Conservation (phyloP, 1,139 yeast species). For the Protomyces lactucae-debilis region DNA sequence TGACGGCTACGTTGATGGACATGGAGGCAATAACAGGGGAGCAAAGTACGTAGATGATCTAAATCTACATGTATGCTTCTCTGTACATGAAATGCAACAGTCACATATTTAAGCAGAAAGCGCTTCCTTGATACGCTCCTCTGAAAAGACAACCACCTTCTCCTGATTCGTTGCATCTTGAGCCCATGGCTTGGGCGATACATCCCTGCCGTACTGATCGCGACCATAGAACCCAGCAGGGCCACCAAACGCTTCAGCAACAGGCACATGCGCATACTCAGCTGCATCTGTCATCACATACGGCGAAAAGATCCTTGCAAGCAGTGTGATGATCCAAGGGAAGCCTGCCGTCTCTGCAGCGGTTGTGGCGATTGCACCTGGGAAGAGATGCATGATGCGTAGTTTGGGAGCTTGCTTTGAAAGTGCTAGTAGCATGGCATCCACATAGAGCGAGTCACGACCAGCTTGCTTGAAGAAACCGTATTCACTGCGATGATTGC, state of each 20-base stretch:
- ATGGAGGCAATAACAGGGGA: neutral
- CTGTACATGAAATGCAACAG: neutral
- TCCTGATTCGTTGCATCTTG: neutral
- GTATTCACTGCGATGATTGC: slow-evolving; percentile 1
- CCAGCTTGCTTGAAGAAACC: slow-evolving; percentile 4
- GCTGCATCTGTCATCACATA: slow-evolving; percentile 1
- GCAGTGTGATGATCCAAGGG: slow-evolving; percentile 4
- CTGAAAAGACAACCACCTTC: neutral
- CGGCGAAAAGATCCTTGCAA: slow-evolving; percentile 12
- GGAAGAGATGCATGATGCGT: slow-evolving; percentile 13
- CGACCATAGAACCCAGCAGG: neutral
- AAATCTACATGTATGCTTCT: too few relatives aligned
- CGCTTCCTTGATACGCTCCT: slow-evolving; percentile 10
- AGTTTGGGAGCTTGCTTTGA: slow-evolving; percentile 1
- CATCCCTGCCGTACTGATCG: slow-evolving; percentile 19
- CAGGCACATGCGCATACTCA: slow-evolving; percentile 11
- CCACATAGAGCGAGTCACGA: slow-evolving; percentile 22
- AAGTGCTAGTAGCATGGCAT: slow-evolving; percentile 12
- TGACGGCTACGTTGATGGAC: neutral
- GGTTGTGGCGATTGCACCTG: slow-evolving; percentile 5
- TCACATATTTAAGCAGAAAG: neutral
- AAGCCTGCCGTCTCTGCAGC: slow-evolving; percentile 24
- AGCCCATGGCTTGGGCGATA: slow-evolving; percentile 8
- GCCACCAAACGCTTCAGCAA: slow-evolving; percentile 7
- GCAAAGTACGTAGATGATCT: too few relatives aligned